phyloP scores from a whole-genome alignment of 2,329 filamentous ascomycete genomes.

The Cyphellophora attinorum region DNA sequence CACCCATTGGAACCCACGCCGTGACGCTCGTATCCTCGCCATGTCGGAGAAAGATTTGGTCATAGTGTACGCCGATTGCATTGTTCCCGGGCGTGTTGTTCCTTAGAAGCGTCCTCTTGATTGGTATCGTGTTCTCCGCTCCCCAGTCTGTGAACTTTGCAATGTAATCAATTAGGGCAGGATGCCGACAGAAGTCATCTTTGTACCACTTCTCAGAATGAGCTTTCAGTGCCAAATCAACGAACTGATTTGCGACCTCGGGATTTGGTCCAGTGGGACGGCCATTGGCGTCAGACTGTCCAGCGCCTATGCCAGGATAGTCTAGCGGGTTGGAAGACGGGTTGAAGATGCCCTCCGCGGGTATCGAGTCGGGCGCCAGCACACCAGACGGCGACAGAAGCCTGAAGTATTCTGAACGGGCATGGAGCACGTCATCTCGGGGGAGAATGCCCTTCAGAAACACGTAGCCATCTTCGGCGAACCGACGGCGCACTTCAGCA shows the following conservation, averaged over 20 bases:
- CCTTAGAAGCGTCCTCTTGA: conserved; percentile 42
- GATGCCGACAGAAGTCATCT: conserved; percentile 46
- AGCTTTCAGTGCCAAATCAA: conserved; percentile 43
- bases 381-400: conserved; percentile 47
- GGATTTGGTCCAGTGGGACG: conserved; percentile 29
- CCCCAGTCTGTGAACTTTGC: conserved; percentile 46
- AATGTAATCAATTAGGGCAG: conserved; percentile 40
- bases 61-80: conserved; percentile 52
- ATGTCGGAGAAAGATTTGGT: conserved; percentile 48
- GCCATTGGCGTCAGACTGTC: conserved; percentile 34
- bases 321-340: conserved; percentile 29
- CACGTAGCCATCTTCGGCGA: conserved; percentile 43
- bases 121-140: conserved; percentile 32
- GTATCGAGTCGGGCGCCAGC: conserved; percentile 41
- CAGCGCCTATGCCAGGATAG: conserved; percentile 47
- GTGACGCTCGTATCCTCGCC: conserved; percentile 47
- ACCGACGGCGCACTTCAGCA: conserved; percentile 38
- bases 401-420: conserved; percentile 44
- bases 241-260: conserved; percentile 33
- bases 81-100: conserved; percentile 50
- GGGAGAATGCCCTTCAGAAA: conserved; percentile 47
- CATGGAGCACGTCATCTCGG: conserved; percentile 41
- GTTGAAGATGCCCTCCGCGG: conserved; percentile 47
- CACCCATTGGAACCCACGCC: conserved; percentile 49
- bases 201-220: conserved; percentile 46